Conservation (phyloP, 306 rosid species). For the Ochetophila trinervis region DNA sequence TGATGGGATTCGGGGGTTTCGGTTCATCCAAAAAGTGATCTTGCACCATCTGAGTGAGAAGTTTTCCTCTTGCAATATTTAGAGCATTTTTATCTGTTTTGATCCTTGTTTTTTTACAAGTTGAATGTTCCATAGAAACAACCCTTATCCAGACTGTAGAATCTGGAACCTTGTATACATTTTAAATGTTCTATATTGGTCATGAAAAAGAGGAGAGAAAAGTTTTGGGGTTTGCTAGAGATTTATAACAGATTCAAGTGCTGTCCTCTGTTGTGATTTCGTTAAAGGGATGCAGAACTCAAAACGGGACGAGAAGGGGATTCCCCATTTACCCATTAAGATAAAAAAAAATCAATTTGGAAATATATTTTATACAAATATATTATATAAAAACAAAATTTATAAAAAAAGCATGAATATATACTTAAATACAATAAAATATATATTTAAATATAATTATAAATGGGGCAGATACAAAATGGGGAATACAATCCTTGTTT, state of each 20-base stretch:
- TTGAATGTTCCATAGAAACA: slow-evolving; percentile 20
- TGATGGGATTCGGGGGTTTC: slow-evolving; percentile 99
- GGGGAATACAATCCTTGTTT: too few species aligned
- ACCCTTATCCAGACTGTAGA: slow-evolving; percentile 16
- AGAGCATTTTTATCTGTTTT: neutral
- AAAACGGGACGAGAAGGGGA: too few species aligned
- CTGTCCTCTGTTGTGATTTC: too few species aligned
- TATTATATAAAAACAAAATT: too few species aligned
- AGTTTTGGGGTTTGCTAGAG: neutral
- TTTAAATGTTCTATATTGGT: neutral
- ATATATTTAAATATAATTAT: too few species aligned
- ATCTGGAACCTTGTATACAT: slow-evolving; percentile 5
- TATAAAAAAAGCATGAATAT: too few species aligned
- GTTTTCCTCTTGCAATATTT: slow-evolving; percentile 7
- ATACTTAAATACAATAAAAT: too few species aligned
- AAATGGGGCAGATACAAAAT: too few species aligned
- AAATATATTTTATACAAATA: too few species aligned
- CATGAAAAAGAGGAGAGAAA: neutral
- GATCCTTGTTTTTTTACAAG: neutral
- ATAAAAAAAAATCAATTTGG: too few species aligned
- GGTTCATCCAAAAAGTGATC: slow-evolving; percentile 70
- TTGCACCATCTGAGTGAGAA: neutral
- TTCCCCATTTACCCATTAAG: too few species aligned
- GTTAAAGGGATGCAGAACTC: too few species aligned
- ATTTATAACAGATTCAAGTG: neutral